A percentile compares a stretch with the other conserved stretches of the same genome.
Conservation (phyloP, 108 stramenopile species). For the Epithemia pelagica region DNA sequence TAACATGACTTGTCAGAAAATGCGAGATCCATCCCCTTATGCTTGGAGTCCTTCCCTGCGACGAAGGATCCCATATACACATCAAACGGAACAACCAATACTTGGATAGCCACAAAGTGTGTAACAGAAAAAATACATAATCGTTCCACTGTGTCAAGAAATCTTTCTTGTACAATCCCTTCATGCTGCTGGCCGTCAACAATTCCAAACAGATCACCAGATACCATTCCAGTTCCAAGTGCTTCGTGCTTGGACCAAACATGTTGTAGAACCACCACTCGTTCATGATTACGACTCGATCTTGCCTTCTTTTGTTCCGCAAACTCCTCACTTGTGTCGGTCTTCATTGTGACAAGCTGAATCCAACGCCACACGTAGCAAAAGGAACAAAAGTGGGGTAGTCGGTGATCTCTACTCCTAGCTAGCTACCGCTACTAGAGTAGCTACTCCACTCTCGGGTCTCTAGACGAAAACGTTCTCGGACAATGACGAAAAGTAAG, state of each 20-base stretch:
- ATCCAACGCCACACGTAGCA: too few species aligned
- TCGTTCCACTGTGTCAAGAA: slow-evolving; percentile 9
- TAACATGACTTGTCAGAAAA: slow-evolving; percentile 17
- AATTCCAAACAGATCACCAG: slow-evolving; percentile 19
- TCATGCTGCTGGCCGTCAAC: slow-evolving; percentile 23
- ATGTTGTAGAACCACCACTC: slow-evolving; percentile 15
- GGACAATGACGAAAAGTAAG: too few species aligned
- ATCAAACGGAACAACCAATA: slow-evolving; percentile 21
- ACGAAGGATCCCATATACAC: slow-evolving; percentile 20
- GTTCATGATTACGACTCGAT: too few species aligned
- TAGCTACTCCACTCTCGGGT: too few species aligned
- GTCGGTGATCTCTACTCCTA: too few species aligned
- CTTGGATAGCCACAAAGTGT: neutral
- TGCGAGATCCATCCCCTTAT: slow-evolving; percentile 14
- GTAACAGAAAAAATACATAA: neutral
- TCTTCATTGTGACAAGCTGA: too few species aligned
- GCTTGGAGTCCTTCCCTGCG: slow-evolving; percentile 11
- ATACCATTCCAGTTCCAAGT: slow-evolving; percentile 35
- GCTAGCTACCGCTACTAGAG: too few species aligned
- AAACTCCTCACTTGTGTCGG: too few species aligned
- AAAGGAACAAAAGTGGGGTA: too few species aligned
- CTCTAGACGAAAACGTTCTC: too few species aligned
- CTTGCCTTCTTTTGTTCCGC: too few species aligned
- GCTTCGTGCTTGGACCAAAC: slow-evolving; percentile 35
- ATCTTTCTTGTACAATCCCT: slow-evolving; percentile 11